Base-by-base conservation (phyloP, 208 protist species). In the Trypanosoma cruzi region DNA sequence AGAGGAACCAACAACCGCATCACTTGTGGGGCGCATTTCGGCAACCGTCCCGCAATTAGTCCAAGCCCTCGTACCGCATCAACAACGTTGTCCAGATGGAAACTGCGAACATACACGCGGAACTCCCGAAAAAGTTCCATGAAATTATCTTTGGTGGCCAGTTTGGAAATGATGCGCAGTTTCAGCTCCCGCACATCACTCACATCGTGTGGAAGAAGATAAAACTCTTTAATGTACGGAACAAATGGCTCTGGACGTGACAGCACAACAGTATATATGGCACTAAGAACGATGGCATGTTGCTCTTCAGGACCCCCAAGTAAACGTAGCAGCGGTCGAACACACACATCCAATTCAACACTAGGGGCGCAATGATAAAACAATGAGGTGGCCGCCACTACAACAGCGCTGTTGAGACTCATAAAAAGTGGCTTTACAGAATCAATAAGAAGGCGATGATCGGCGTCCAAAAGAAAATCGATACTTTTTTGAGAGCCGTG, bases 401-500 rank as follows among this genome's bases (percentile, higher is more conserved):
- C 93, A 18, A 98, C 93, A 2, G 89, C 87, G 57, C 81, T 86
- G 72, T 98, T 99, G 55, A 95, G 77, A 64, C 82, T 95, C 56
- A 87, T 80, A 28, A 99, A 84, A 34, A 99, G 80, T 37, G 94
- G 90, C 16, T 81, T 77, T 29, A 82, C 72, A 4, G 77, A 77
- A 48, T 85, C 77, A 16, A 99, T 76, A 14, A 99, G 77, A 24
- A 99, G 88, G 56, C 84, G 77, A 65, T 98, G 93, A 71, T 99
- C 98, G 0, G 68, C 48, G 75, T 99, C 96, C 34, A 99, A 50
- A 7, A 72, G 37, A 18, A 64, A 44, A 40, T 26, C 34, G 6
- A 7, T 14, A 28, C 32, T 32, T 49, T 6, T 22, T 20, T 44
- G 49, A 36, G 44, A 2, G 24, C 40, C 11, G 31, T 66, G 40